Evolutionary conservation across 805 yeast species (phyloP).

Genomic region (Cyberlindnera xylosilytica): DNA sequence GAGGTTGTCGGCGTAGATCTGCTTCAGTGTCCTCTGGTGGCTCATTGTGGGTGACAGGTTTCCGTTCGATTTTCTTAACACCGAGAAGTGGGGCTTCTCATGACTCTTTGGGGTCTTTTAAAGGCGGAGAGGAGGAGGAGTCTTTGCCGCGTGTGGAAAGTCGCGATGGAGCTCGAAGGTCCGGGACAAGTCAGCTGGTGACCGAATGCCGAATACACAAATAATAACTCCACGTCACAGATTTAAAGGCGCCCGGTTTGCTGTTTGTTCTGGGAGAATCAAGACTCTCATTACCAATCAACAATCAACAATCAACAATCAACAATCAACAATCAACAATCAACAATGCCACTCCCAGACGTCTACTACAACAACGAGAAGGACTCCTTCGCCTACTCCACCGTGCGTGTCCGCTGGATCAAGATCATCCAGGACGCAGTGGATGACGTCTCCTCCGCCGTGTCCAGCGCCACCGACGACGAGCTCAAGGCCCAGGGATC

Average conservation of each 20-base stretch:
- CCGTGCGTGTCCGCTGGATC: constrained; percentile 86
- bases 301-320: too few species aligned
- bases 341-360: constrained; percentile 27
- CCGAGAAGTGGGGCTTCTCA: too few species aligned
- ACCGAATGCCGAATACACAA: too few species aligned
- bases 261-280: too few species aligned
- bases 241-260: too few species aligned
- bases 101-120: too few species aligned
- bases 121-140: too few species aligned
- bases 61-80: too few species aligned
- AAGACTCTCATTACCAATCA: too few species aligned
- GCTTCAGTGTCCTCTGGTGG: constrained; percentile 12
- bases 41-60: constrained; percentile 3
- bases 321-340: too few species aligned
- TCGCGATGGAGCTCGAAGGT: background rate
- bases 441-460: constrained; percentile 50
- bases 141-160: too few species aligned
- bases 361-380: constrained; percentile 63
- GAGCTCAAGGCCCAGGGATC: constrained; percentile 43
- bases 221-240: too few species aligned
- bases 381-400: constrained; percentile 77
- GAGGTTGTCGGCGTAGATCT: constrained; percentile 6
- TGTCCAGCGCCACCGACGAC: constrained; percentile 28
- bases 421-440: constrained; percentile 67
- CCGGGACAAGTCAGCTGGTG: background rate